Evolutionary conservation across 2,329 filamentous ascomycete genomes (phyloP).

Genomic region (Pseudocercospora cruenta): DNA sequence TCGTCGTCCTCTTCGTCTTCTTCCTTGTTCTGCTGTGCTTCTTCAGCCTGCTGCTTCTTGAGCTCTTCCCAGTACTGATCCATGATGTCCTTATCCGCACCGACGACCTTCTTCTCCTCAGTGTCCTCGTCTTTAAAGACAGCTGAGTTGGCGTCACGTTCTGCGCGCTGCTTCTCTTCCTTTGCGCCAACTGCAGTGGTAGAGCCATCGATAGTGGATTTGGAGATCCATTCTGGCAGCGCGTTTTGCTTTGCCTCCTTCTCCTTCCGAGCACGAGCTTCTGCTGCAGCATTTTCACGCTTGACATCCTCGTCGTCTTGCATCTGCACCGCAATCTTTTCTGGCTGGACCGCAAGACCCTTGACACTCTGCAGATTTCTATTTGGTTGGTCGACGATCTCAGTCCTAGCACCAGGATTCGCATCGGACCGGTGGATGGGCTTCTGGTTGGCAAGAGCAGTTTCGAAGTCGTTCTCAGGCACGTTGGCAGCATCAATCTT

Average conservation of each 20-base stretch:
- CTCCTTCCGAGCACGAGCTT: constrained; percentile 35
- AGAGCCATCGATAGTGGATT: constrained; percentile 41
- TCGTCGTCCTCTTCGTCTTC: constrained; percentile 58
- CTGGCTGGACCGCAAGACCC: constrained; percentile 40
- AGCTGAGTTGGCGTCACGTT: constrained; percentile 41
- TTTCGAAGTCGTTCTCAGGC: constrained; percentile 73
- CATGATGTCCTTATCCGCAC: constrained; percentile 58
- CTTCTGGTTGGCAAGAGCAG: constrained; percentile 64
- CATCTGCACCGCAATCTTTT: constrained; percentile 42
- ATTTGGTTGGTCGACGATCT: constrained; percentile 40
- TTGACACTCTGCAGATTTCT: constrained; percentile 39
- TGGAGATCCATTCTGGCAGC: constrained; percentile 42
- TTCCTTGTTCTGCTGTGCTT: constrained; percentile 49
- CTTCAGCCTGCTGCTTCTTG: constrained; percentile 60
- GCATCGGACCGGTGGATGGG: constrained; percentile 69
- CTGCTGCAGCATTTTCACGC: constrained; percentile 37
- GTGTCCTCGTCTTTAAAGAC: constrained; percentile 52
- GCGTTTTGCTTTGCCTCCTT: constrained; percentile 42
- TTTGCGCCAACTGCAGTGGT: constrained; percentile 51
- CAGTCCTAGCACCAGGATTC: constrained; percentile 59
- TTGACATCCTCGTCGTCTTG: constrained; percentile 41
- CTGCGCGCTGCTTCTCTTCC: constrained; percentile 45
- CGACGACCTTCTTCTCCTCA: constrained; percentile 40
- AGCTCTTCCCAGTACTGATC: constrained; percentile 70
- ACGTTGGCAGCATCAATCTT: constrained; percentile 75